phyloP scores from a whole-genome alignment of 106 monocot genomes.

The Xerophyta viscosa region DNA sequence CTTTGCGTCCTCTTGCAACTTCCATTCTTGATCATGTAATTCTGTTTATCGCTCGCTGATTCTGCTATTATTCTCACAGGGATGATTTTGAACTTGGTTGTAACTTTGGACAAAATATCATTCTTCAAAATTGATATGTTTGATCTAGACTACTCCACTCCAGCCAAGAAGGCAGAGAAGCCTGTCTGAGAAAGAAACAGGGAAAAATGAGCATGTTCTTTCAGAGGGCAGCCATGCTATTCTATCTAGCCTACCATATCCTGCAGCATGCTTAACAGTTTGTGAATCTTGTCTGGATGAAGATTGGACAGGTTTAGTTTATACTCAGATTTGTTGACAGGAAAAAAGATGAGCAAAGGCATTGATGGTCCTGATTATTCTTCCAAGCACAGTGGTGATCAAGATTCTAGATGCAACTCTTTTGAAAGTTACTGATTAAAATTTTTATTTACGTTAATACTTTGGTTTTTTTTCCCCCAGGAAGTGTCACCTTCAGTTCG shows the following conservation, averaged over 20 bases:
- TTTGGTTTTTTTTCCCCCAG: no score
- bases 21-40: no score
- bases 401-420: slow-evolving; percentile 15
- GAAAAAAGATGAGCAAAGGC: slow-evolving; percentile 11
- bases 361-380: slow-evolving; percentile 13
- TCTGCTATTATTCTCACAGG: slow-evolving; percentile 23
- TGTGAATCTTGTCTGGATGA: slow-evolving; percentile 9
- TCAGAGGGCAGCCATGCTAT: neutral
- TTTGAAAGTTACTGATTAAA: slow-evolving; percentile 13
- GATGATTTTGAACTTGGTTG: slow-evolving; percentile 78
- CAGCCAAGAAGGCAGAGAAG: slow-evolving; percentile 42
- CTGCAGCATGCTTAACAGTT: no score
- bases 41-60: neutral
- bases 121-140: slow-evolving; percentile 87
- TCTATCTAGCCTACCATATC: no score
- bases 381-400: slow-evolving; percentile 9
- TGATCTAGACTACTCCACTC: slow-evolving; percentile 74
- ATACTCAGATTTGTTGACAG: slow-evolving; percentile 34
- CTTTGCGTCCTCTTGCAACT: neutral
- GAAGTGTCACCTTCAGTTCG: no score
- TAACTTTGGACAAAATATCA: slow-evolving; percentile 71
- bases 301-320: slow-evolving; percentile 74
- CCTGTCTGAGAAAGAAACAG: slow-evolving; percentile 21
- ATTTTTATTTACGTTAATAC: no score
- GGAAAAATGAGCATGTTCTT: slow-evolving; percentile 51